Percentiles rank a stretch among this genome's conserved stretches.
Conservation (phyloP, 1,284 basidiomycete genomes). For the Takashimella koratensis region DNA sequence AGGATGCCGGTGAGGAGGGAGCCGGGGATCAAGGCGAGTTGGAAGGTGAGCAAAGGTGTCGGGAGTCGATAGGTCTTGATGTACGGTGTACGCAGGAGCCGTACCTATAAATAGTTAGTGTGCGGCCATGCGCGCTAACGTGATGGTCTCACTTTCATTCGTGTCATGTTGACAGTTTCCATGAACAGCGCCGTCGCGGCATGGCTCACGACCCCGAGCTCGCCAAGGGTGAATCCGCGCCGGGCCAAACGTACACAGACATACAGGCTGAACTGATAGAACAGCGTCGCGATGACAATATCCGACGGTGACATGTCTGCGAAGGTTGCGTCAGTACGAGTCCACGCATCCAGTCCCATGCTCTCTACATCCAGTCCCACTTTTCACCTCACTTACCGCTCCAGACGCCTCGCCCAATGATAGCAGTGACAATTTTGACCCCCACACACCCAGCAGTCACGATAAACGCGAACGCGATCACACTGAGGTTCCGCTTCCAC, state of each 20-base stretch:
- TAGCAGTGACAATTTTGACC: conserved; percentile 42
- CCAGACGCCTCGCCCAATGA: conserved; percentile 42
- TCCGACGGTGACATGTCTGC: conserved; percentile 77
- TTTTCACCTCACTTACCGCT: conserved; percentile 26
- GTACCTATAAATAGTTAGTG: conserved; percentile 56
- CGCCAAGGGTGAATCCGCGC: conserved; percentile 89
- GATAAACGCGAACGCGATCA: conserved; percentile 45
- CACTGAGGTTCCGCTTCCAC: conserved; percentile 42
- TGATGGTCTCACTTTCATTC: conserved; percentile 60
- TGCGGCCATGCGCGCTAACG: not conserved
- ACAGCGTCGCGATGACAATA: conserved; percentile 66
- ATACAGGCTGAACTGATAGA: conserved; percentile 91
- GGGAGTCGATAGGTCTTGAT: conserved; percentile 91
- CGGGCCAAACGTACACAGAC: conserved; percentile 84
- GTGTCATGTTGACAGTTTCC: conserved; percentile 78
- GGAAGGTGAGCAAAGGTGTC: conserved; percentile 86
- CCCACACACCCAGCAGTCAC: conserved; percentile 42
- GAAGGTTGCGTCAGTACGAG: not conserved
- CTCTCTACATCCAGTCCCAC: not conserved
- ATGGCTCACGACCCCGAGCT: conserved; percentile 81
- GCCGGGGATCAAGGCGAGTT: conserved; percentile 89
- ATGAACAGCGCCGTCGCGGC: conserved; percentile 82
- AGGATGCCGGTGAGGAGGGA: conserved; percentile 87
- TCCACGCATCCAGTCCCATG: not conserved
- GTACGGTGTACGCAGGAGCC: conserved; percentile 73